A percentile compares a stretch with the other conserved stretches of the same genome.
These are phyloP conservation scores for Yarrowia osloensis DNA, from an alignment of 805 yeast genomes.

Conservation along the genomic window DNA sequence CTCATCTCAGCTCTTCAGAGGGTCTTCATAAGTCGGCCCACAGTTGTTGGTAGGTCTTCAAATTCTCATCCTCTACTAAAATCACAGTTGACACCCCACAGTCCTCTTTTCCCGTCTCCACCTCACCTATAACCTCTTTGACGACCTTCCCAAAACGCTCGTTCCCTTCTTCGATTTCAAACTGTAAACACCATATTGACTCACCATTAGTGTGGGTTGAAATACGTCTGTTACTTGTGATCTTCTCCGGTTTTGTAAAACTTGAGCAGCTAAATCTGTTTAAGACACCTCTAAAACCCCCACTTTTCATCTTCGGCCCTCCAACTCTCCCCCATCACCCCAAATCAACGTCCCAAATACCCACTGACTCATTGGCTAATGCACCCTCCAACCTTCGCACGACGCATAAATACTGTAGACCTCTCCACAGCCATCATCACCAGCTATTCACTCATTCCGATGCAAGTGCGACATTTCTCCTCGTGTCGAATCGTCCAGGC, in stretches of 20 bases:
- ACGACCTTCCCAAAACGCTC: not conserved
- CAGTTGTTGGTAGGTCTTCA: not conserved
- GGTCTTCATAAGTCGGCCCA: too few species aligned
- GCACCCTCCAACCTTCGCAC: not conserved
- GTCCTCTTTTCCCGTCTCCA: not conserved
- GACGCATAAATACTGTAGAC: slow-evolving; percentile 15
- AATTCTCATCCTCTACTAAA: too few species aligned
- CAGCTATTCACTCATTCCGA: not conserved
- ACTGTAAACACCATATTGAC: not conserved
- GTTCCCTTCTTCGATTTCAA: not conserved
- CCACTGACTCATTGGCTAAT: slow-evolving; percentile 25
- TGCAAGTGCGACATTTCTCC: slow-evolving; percentile 30
- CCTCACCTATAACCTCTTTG: not conserved
- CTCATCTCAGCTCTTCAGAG: not conserved
- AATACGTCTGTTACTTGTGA: too few species aligned
- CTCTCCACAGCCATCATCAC: not conserved
- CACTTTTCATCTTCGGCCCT: not conserved
- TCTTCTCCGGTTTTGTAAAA: not conserved
- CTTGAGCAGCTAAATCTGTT: not conserved
- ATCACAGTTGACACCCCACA: too few species aligned
- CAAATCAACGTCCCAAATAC: not conserved
- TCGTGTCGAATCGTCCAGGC: slow-evolving; percentile 38
- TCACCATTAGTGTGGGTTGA: not conserved
- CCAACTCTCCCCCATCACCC: not conserved
- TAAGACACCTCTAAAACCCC: not conserved